A percentile compares a stretch with the other conserved stretches of the same genome.
phyloP scores from a whole-genome alignment of 169 alveolate species.

The Plasmodium cynomolgi region DNA sequence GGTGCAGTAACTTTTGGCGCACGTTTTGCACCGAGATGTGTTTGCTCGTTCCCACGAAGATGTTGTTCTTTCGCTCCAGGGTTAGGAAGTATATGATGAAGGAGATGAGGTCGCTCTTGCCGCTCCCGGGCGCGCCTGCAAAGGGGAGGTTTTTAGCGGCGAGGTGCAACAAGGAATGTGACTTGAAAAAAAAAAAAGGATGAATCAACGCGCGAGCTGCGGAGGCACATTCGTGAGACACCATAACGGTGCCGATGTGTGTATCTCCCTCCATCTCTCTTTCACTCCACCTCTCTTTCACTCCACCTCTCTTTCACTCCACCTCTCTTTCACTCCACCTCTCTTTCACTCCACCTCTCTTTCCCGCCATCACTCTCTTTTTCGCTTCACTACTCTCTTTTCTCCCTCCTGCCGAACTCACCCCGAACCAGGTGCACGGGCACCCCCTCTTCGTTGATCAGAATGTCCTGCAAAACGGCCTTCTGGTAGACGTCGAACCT shows the following conservation, averaged over 20 bases:
- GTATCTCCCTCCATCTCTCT: neutral
- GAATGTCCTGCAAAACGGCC: slow-evolving; percentile 17
- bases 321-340: too few relatives aligned
- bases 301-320: too few relatives aligned
- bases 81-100: slow-evolving; percentile 34
- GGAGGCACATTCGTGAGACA: neutral
- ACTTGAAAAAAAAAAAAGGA: neutral
- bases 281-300: too few relatives aligned
- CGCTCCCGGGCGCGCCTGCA: slow-evolving; percentile 71
- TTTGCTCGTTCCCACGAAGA: slow-evolving; percentile 53
- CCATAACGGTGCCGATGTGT: neutral
- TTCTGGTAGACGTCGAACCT: slow-evolving; percentile 66
- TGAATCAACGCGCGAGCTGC: neutral
- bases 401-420: neutral
- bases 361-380: too few relatives aligned
- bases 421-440: slow-evolving; percentile 63
- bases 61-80: slow-evolving; percentile 37
- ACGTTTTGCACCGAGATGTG: slow-evolving; percentile 69
- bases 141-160: neutral
- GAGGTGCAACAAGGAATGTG: neutral
- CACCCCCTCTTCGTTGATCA: neutral
- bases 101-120: slow-evolving; percentile 53
- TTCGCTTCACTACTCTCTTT: too few relatives aligned
- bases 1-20: slow-evolving; percentile 5
- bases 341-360: too few relatives aligned